Percentiles rank a stretch among this genome's conserved stretches.
These are phyloP conservation scores for Suillus subaureus DNA, from an alignment of 768 basidiomycete genomes.

Conservation along the genomic window DNA sequence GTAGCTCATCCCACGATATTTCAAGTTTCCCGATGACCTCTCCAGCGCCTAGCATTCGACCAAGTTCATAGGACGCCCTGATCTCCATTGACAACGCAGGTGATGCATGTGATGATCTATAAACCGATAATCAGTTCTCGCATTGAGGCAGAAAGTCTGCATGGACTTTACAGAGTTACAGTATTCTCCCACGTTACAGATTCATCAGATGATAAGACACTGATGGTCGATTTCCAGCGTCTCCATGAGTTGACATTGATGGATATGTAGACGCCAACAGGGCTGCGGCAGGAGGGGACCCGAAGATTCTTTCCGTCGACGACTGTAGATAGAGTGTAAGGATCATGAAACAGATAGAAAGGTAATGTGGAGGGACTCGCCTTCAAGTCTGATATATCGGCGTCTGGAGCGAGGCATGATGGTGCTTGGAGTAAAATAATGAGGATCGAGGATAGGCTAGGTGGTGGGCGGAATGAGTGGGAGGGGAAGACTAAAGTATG, in stretches of 20 bases:
- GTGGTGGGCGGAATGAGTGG: too few relatives aligned
- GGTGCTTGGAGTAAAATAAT: too few relatives aligned
- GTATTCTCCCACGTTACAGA: background rate
- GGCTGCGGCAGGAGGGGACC: background rate
- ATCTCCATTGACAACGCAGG: background rate
- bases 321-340: too few relatives aligned
- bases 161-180: background rate
- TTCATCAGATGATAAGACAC: background rate
- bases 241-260: background rate
- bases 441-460: too few relatives aligned
- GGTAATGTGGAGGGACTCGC: background rate
- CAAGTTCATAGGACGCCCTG: background rate
- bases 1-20: background rate
- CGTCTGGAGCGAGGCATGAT: too few relatives aligned
- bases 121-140: background rate
- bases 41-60: background rate
- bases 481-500: too few relatives aligned
- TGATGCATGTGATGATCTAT: background rate
- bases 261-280: background rate
- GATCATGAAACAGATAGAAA: background rate
- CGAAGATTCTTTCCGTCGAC: background rate
- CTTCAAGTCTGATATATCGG: background rate
- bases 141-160: accelerated
- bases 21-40: background rate
- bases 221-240: background rate